phyloP scores from a whole-genome alignment of 345 rosid species.

The Aethionema arabicum region DNA sequence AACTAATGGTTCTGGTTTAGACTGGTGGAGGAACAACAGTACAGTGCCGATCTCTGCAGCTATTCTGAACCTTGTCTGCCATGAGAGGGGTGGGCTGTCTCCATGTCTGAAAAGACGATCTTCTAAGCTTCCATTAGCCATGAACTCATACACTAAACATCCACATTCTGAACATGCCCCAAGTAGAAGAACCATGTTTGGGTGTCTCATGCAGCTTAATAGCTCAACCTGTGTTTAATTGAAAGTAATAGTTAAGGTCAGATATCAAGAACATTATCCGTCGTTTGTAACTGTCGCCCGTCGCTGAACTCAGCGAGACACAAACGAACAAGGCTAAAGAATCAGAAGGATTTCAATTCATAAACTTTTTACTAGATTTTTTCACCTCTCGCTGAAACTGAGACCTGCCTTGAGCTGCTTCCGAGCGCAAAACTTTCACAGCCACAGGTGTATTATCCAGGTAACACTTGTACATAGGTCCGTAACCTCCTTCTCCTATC shows the following conservation, averaged over 20 bases:
- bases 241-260: slow-evolving; percentile 8
- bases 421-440: slow-evolving; percentile 77
- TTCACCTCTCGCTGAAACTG: slow-evolving; percentile 94
- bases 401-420: slow-evolving; percentile 88
- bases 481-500: slow-evolving; percentile 96
- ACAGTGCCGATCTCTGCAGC: slow-evolving; percentile 87
- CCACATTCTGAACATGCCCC: slow-evolving; percentile 95
- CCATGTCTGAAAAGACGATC: slow-evolving; percentile 68
- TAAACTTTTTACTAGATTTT: slow-evolving; percentile 15
- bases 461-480: slow-evolving; percentile 77
- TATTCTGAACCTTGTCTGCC: slow-evolving; percentile 78
- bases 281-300: too few species aligned
- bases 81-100: slow-evolving; percentile 60
- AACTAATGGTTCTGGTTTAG: slow-evolving; percentile 88
- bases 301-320: too few species aligned
- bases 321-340: too few species aligned
- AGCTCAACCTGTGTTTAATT: slow-evolving; percentile 64
- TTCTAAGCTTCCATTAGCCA: slow-evolving; percentile 91
- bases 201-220: slow-evolving; percentile 83
- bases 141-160: slow-evolving; percentile 85
- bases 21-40: slow-evolving; percentile 77
- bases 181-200: slow-evolving; percentile 86
- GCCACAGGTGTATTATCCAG: slow-evolving; percentile 89
- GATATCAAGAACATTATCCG: slow-evolving; percentile 1
- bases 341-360: background rate